A percentile compares a stretch with the other conserved stretches of the same genome.
These are phyloP conservation scores for Candida arabinofermentans DNA, from an alignment of 805 yeast genomes.

Conservation along the genomic window DNA sequence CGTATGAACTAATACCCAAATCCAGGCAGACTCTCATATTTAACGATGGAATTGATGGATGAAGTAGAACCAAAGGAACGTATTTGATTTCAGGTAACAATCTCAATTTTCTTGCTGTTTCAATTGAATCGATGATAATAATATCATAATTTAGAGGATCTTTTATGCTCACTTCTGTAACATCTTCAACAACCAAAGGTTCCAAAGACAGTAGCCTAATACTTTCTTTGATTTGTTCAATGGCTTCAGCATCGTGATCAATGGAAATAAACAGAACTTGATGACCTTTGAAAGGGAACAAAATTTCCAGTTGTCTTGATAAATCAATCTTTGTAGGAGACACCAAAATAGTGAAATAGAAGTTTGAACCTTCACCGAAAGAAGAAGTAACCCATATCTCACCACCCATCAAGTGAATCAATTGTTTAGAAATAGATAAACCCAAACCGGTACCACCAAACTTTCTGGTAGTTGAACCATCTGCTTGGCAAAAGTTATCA, in stretches of 20 bases:
- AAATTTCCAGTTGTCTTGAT: constrained; percentile 59
- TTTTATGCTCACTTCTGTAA: constrained; percentile 52
- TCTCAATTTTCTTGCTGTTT: constrained; percentile 67
- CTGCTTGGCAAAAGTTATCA: constrained; percentile 90
- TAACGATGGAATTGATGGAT: constrained; percentile 69
- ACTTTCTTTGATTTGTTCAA: constrained; percentile 46
- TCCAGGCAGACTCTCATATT: constrained; percentile 81
- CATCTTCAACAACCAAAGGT: constrained; percentile 52
- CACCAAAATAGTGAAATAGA: constrained; percentile 78
- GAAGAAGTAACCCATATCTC: constrained; percentile 86
- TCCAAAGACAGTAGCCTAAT: constrained; percentile 54
- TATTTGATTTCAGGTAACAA: constrained; percentile 74
- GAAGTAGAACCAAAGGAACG: constrained; percentile 76
- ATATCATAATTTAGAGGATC: constrained; percentile 68
- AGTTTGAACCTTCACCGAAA: constrained; percentile 78
- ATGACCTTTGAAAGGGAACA: constrained; percentile 70
- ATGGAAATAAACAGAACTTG: constrained; percentile 68
- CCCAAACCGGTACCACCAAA: constrained; percentile 95
- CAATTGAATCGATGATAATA: constrained; percentile 76
- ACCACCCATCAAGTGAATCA: constrained; percentile 90
- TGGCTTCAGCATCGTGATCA: constrained; percentile 49
- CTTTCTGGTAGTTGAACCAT: constrained; percentile 88
- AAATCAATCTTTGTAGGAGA: constrained; percentile 63
- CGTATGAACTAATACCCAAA: constrained; percentile 82
- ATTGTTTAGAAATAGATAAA: constrained; percentile 78